Base-by-base conservation (phyloP, 305 asterid species). In the Rubia tinctorum region DNA sequence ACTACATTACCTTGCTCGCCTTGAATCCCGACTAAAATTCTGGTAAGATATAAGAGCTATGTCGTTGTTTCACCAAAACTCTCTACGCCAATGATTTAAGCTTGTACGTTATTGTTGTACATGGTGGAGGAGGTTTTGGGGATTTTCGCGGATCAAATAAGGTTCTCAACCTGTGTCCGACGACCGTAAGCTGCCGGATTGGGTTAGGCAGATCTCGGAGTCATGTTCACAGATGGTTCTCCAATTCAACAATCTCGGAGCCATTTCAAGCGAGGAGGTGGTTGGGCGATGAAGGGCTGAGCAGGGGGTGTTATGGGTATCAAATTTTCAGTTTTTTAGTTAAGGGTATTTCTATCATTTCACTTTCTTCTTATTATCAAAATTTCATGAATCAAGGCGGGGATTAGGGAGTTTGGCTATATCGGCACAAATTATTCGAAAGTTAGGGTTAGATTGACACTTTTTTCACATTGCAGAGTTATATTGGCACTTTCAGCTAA, bases 141-240 rank as follows among this genome's bases (percentile, higher is more conserved):
- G 90, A 34, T 81, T 86, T 75, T 82, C 83, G n/a, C 79, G 82
- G 80, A 72, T 65, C 73, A 85, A 72, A 77, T 88, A 88, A 51
- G 90, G 84, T 56, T 70, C 76, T 74, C 87, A 85, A 30, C 77
- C 83, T 51, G 68, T 62, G n/a, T n/a, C n/a, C 68, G 89, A 80
- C 59, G 75, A 69, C 61, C 58, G 66, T 45, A 75, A 76, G 47
- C 73, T 80, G 42, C 85, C 86, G 68, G 93, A 89, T 82, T 87
- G 91, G 68, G 80, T 88, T 17, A 73, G 84, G 39, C 88, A 83
- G 84, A 85, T 91, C 74, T 85, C 96, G 3, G 93, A 87, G 59
- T 81, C 88, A 17, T 89, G 93, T 73, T 91, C 97, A 75, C 88
- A 86, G 81, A 89, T 91, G 97, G 89, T 89, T 84, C 96, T 87